These are phyloP conservation scores for Oenanthe sinensis DNA, from an alignment of 129 eudicot genomes.

Conservation along the genomic window DNA sequence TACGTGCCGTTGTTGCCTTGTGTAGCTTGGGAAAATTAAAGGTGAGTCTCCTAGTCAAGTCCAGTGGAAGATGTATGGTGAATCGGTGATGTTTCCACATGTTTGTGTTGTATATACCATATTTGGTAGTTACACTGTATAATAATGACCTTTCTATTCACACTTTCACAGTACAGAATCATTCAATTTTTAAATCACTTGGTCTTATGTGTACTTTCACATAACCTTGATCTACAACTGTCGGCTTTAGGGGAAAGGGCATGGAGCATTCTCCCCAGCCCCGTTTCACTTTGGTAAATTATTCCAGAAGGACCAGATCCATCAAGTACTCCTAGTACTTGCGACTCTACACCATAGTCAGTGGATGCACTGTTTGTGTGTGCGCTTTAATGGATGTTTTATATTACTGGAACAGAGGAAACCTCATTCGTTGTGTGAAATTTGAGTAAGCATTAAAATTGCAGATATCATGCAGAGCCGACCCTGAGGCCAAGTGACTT, in stretches of 20 bases:
- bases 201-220: not conserved
- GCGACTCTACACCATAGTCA: not conserved
- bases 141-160: not conserved
- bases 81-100: not conserved
- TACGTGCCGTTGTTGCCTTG: not conserved
- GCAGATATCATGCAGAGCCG: constrained; percentile 9
- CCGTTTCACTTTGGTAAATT: not conserved
- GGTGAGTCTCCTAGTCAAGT: not conserved
- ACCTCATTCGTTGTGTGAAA: not conserved
- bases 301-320: not conserved
- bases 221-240: not conserved
- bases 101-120: not conserved
- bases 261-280: not conserved
- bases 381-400: not conserved
- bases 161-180: constrained; percentile 4
- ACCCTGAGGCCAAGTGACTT: no score
- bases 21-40: not conserved
- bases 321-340: not conserved
- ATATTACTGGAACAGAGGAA: not conserved
- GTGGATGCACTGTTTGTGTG: constrained; percentile 9
- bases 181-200: not conserved
- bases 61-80: not conserved
- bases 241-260: not conserved
- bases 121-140: not conserved
- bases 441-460: not conserved